Base-by-base conservation (phyloP, 257 asterid species). In the Nyctanthes arbortristis region DNA sequence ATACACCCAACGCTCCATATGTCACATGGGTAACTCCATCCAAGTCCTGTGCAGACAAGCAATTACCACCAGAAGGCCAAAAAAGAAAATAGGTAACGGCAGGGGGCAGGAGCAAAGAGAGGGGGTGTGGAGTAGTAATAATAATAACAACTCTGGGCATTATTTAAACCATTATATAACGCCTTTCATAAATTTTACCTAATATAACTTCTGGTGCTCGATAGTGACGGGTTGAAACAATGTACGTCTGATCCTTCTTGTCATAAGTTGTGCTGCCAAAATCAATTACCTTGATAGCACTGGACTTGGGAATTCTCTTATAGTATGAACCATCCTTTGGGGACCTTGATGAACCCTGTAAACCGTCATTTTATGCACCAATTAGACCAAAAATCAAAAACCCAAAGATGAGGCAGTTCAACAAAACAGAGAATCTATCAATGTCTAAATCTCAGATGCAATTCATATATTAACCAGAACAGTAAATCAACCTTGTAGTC, bases 1-100 rank as follows among this genome's bases (percentile, higher is more conserved):
- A 83, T 83, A 49, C 88, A 83, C 11, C 88, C 88, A 32, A 78
- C 80, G 59, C 85, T 83, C 88, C 88, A 83, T 33, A 83, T 35
- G 59, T 83, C 88, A 73, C 84, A 80, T n/a, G 82, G 84, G 55
- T 69, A 83, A 39, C 78, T 67, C 88, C 88, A 83, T 18, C 88
- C 88, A 20, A 83, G 75, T 28, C 87, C 84, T 82, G 77, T n/a
- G 52, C 9, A 18, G 0, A 24, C 16, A 24, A 52, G 24, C 59
- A 7, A 24, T 52, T 9, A 52, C 5, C 7, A 24, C 31, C 31
- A 22, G 5, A 14, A 52, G 31, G n/a, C n/a, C 59, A 24, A 22
- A 52, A 52, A 20, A 3, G 0, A 52, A 3, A 52, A 24, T 3
- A 0, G 0, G 9, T n/a, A n/a, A n/a, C n/a, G n/a, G n/a, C n/a